A percentile compares a stretch with the other conserved stretches of the same genome.
These are phyloP conservation scores for Groenewaldozyma sp. DNA, from an alignment of 1,139 yeast species.

Conservation along the genomic window DNA sequence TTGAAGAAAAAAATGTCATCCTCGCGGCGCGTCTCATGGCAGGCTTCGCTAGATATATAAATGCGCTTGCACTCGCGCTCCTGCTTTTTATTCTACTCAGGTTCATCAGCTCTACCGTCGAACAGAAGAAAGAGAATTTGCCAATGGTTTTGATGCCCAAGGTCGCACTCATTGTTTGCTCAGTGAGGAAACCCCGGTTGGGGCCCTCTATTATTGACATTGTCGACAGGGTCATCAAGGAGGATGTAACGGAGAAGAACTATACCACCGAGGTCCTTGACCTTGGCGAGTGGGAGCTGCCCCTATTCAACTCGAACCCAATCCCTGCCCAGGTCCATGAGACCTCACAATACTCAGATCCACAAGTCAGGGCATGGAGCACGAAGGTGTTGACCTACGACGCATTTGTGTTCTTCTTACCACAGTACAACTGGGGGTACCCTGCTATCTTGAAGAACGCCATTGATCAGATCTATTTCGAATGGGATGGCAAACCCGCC, in stretches of 20 bases:
- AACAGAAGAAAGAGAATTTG: too few species aligned
- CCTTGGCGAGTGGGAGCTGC: neutral
- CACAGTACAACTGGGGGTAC: constrained; percentile 29
- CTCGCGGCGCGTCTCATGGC: too few species aligned
- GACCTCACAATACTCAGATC: constrained; percentile 12
- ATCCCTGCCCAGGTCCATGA: neutral
- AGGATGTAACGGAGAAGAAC: neutral
- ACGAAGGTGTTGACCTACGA: constrained; percentile 15
- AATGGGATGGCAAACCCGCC: constrained; percentile 28
- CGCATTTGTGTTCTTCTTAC: constrained; percentile 27
- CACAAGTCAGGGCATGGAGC: constrained; percentile 18
- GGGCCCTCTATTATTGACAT: neutral
- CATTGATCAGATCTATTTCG: constrained; percentile 26
- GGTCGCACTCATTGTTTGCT: too few species aligned
- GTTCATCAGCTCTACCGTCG: too few species aligned
- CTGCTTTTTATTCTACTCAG: too few species aligned
- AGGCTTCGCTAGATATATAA: too few species aligned
- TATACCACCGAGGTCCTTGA: neutral
- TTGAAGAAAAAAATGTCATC: too few species aligned
- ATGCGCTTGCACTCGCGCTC: too few species aligned
- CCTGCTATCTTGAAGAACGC: constrained; percentile 31
- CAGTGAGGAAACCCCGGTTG: neutral
- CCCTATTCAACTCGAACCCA: neutral
- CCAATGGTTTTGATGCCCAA: too few species aligned
- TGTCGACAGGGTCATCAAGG: too few species aligned